Evolutionary conservation across 176 grass and related monocot species (phyloP), one percentile per base, ranked within the genome.

Genomic region (Tillandsia fasciculata): DNA sequence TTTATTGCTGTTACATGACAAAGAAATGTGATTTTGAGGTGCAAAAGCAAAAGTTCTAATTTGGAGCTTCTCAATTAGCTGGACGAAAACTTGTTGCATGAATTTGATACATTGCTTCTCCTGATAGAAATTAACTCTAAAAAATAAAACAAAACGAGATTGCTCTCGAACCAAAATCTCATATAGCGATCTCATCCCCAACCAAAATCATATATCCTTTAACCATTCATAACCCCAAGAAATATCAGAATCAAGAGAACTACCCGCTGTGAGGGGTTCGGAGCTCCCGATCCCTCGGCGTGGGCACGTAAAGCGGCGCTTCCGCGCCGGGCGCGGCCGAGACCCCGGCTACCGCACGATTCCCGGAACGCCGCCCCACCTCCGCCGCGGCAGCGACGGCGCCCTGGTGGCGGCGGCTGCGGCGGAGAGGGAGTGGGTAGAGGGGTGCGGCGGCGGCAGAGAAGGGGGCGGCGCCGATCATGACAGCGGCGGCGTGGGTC

Each of bases 261-360:
- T 81, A 96, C 93, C 93, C 89, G 82, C 86, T 92, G 47, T 96
- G 93, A 52, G 93, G 93, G 72, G 93, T 96, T 73, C 88, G 78
- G 51, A 92, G 93, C 50, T 80, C 67, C 65, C 93, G 81, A 72
- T 87, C 86, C 52, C 70, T 72, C 52, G 86, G 86, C 17, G 81
- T 92, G 67, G 86, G 86, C 12, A 33, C 73, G 76, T 96, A 92
- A 51, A 90, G 74, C 29, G 88, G 86, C 67, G 74, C 52, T 63
- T 63, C 76, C 15, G 18, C 18, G 49, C 22, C 71, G 22, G 53
- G 50, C 27, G 27, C 51, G 9, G 2, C 51, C 7, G 74, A 76
- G 8, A 22, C 74, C 51, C 20, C 10, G 68, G 26, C 23, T 11
- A 11, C 50, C 23, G 54, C 54, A 13, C n/a, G 6, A 9, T 17